A percentile compares a stretch with the other conserved stretches of the same genome.
Conservation (phyloP, 352 stramenopile species). For the Phytophthora syringae region DNA sequence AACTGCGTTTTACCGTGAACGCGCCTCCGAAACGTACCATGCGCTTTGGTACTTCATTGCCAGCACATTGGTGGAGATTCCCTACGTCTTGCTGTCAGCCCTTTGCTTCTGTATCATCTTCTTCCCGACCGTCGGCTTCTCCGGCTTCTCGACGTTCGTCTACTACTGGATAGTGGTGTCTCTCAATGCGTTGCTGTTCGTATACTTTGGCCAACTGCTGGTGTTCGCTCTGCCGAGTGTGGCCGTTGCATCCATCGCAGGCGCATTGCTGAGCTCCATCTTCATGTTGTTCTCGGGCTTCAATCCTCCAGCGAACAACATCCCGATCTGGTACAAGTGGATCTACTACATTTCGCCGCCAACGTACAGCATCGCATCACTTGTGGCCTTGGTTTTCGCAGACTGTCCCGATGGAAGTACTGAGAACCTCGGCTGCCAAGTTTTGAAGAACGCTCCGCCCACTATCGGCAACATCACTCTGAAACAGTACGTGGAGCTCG, state of each 20-base stretch:
- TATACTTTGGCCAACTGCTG: slow-evolving; percentile 58
- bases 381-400: slow-evolving; percentile 47
- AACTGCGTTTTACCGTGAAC: slow-evolving; percentile 94
- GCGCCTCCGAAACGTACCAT: slow-evolving; percentile 91
- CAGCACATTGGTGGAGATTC: slow-evolving; percentile 82
- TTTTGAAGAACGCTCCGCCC: slow-evolving; percentile 35
- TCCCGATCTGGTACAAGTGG: slow-evolving; percentile 60
- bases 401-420: slow-evolving; percentile 34
- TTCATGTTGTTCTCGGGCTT: slow-evolving; percentile 65
- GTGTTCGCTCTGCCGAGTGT: slow-evolving; percentile 55
- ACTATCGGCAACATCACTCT: slow-evolving; percentile 41
- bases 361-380: slow-evolving; percentile 49
- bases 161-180: slow-evolving; percentile 54
- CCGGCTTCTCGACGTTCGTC: slow-evolving; percentile 38
- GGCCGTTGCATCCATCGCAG: slow-evolving; percentile 50
- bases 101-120: slow-evolving; percentile 50
- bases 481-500: slow-evolving; percentile 49
- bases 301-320: slow-evolving; percentile 47
- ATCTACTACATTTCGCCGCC: slow-evolving; percentile 63
- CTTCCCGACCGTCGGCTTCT: slow-evolving; percentile 57
- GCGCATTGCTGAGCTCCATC: slow-evolving; percentile 60
- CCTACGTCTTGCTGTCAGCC: slow-evolving; percentile 49
- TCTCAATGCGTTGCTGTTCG: slow-evolving; percentile 53
- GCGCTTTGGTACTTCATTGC: slow-evolving; percentile 82
- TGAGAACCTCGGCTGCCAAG: slow-evolving; percentile 34